These are phyloP conservation scores for Deinandra increscens DNA, from an alignment of 129 eudicot species.

Conservation along the genomic window DNA sequence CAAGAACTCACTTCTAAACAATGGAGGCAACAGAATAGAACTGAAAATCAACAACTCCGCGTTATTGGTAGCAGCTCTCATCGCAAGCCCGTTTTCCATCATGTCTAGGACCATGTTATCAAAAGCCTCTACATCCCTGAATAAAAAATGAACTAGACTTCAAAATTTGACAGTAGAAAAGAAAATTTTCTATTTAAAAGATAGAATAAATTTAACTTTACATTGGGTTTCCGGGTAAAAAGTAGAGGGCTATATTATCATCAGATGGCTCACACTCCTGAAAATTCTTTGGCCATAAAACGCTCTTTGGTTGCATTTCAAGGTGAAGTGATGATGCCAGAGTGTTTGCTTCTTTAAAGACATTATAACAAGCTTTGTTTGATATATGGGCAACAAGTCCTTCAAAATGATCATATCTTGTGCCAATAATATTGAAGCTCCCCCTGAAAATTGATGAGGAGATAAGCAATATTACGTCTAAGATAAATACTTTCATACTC, in stretches of 20 bases:
- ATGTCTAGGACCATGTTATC: conserved; percentile 47
- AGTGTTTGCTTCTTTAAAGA: conserved; percentile 36
- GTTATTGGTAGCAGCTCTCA: conserved; percentile 40
- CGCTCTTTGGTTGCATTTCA: conserved; percentile 45
- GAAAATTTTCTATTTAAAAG: not conserved
- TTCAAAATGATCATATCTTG: conserved; percentile 23
- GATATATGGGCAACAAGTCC: conserved; percentile 55
- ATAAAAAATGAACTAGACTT: not conserved
- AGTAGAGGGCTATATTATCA: conserved; percentile 49
- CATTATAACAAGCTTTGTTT: conserved; percentile 46
- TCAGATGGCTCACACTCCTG: conserved; percentile 33
- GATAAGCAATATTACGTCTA: too few species aligned
- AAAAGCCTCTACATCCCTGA: conserved; percentile 36
- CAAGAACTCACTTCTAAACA: conserved; percentile 38
- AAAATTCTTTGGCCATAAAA: conserved; percentile 55
- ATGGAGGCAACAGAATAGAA: conserved; percentile 39
- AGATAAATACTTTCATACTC: not conserved
- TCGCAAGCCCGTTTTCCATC: conserved; percentile 47
- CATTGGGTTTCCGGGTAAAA: conserved; percentile 43
- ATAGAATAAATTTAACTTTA: not conserved
- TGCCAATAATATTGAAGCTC: conserved; percentile 30
- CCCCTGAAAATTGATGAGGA: conserved; percentile 36
- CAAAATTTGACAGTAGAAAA: not conserved
- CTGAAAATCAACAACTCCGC: conserved; percentile 67
- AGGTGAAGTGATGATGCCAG: conserved; percentile 40